Percentiles rank a stretch among this genome's conserved stretches.
phyloP scores from a whole-genome alignment of 2,329 filamentous ascomycete genomes.

The Trichoderma arundinaceum region DNA sequence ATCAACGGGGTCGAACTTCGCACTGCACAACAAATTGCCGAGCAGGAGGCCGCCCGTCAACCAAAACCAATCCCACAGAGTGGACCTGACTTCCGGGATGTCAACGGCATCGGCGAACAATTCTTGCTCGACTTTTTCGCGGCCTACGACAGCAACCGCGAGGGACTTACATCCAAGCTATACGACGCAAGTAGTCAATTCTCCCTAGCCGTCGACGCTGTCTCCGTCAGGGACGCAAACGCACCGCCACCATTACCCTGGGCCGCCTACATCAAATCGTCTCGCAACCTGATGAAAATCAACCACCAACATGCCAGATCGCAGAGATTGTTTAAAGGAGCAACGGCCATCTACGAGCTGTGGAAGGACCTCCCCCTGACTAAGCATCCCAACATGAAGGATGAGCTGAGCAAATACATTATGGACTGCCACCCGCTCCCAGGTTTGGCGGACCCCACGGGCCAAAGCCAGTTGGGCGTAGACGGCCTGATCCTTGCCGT shows the following conservation, averaged over 20 bases:
- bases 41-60: constrained; percentile 55
- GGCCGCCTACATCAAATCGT: constrained; percentile 76
- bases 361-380: constrained; percentile 76
- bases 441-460: constrained; percentile 71
- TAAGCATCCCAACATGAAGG: constrained; percentile 72
- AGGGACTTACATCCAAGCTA: constrained; percentile 65
- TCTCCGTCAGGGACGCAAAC: constrained; percentile 55
- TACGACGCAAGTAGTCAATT: constrained; percentile 81
- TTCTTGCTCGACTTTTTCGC: constrained; percentile 78
- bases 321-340: constrained; percentile 69
- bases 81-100: constrained; percentile 74
- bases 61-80: constrained; percentile 66
- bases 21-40: constrained; percentile 70
- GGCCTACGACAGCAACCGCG: constrained; percentile 74
- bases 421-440: constrained; percentile 80
- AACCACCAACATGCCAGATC: constrained; percentile 64
- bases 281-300: constrained; percentile 77
- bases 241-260: constrained; percentile 61
- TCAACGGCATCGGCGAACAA: constrained; percentile 73
- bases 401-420: constrained; percentile 74
- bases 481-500: constrained; percentile 78
- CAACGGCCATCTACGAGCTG: constrained; percentile 66
- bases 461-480: constrained; percentile 68
- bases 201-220: constrained; percentile 74
- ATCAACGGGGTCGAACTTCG: constrained; percentile 78